These are phyloP conservation scores for Acer campestre DNA, from an alignment of 345 rosid species.

Conservation along the genomic window DNA sequence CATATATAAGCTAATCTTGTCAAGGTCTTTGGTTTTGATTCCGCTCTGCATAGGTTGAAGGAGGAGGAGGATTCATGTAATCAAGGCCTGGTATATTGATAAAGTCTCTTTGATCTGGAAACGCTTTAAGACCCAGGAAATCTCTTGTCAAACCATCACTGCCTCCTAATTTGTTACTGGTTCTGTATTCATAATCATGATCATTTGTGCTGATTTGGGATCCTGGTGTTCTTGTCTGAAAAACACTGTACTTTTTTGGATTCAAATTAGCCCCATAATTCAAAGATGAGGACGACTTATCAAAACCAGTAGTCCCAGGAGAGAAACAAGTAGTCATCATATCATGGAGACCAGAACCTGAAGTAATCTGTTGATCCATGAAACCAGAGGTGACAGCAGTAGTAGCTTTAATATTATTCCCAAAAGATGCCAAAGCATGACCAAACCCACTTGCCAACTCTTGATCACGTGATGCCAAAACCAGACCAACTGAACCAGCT, in stretches of 20 bases:
- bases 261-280: constrained; percentile 18
- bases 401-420: constrained; percentile 39
- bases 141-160: constrained; percentile 51
- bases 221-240: constrained; percentile 22
- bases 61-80: constrained; percentile 26
- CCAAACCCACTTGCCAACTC: constrained; percentile 30
- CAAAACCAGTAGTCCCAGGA: constrained; percentile 24
- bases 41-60: constrained; percentile 31
- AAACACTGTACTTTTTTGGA: constrained; percentile 17
- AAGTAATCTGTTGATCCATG: constrained; percentile 18
- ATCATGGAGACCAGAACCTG: constrained; percentile 29
- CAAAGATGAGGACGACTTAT: constrained; percentile 27
- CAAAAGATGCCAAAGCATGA: constrained; percentile 30
- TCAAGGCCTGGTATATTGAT: constrained; percentile 26
- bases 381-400: constrained; percentile 30
- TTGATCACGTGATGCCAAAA: constrained; percentile 40
- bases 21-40: constrained; percentile 38
- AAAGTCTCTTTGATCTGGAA: constrained; percentile 34
- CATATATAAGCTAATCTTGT: constrained; percentile 28
- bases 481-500: constrained; percentile 29
- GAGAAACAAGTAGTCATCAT: constrained; percentile 30
- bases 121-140: constrained; percentile 57
- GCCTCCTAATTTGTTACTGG: constrained; percentile 1
- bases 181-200: constrained; percentile 19
- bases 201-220: constrained; percentile 4